Base-by-base conservation (phyloP, 202 grass and related monocot genomes). In the Panicum hallii region DNA sequence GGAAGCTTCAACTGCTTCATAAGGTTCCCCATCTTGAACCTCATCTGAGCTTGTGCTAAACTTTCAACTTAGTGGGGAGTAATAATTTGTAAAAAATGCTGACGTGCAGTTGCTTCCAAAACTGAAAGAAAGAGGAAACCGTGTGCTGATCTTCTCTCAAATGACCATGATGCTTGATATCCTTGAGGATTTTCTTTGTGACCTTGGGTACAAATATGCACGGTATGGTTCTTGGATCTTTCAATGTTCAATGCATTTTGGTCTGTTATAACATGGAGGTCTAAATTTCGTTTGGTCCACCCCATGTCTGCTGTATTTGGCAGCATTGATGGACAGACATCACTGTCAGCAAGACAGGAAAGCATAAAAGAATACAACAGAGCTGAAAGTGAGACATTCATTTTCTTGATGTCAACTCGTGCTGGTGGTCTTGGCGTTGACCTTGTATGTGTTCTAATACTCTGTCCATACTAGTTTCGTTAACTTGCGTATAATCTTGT, bases 321-420 rank as follows among this genome's bases (percentile, higher is more conserved):
- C 83, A 94, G 92, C 6, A 94, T 94, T 80, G 92, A 94, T 92
- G 92, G 92, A 74, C 65, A 88, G 26, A 94, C 87, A 10, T 23
- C 77, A 62, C 87, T 94, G 56, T 88, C 90, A 52, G 72, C 48
- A 44, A 85, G 92, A 68, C 90, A 94, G 73, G 81, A 94, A 72
- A 88, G 88, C 71, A 65, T 94, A 91, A 94, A 90, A 77, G 92
- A 94, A 86, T 92, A 89, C 77, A 94, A 94, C 74, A 83, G 77
- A 58, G 28, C 11, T n/a, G 92, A 81, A 64, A 94, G 92, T 23
- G 77, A 84, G 48, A 92, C 76, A 58, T 94, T 92, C 66, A 90
- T 94, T 79, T 94, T 94, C 77, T 86, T 92, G 67, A 90, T 92
- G 84, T 94, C 92, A 23, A 92, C 92, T 80, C 87, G 92, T 58